Evolutionary conservation across 495 filamentous ascomycete genomes (phyloP), one percentile per base, ranked within the genome.

Genomic region (Pyrenopolyporus hunteri): DNA sequence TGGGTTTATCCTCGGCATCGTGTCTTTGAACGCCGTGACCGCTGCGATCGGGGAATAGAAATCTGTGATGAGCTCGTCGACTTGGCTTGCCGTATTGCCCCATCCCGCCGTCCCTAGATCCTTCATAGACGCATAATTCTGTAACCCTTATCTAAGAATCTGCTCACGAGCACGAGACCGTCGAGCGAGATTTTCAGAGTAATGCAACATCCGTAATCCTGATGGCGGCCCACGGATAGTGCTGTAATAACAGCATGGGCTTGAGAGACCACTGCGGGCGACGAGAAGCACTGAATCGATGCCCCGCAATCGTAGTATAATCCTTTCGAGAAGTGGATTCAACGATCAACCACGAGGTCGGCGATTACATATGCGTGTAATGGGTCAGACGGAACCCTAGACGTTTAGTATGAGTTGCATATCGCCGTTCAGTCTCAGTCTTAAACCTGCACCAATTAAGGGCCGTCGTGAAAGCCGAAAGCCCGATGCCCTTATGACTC

Each of bases 351-450:
- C 4, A 42, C 7, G 16, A 56, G 51, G 59, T 63, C 59, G 59
- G 36, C 59, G 59, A 63, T 63, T 63, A 63, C 51, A 44, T 36
- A 48, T 51, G 39, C 37, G 39, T 48, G 33, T 16, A 47, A 46
- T 36, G 17, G 35, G 42, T 32, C 8, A 35, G 32, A 40, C 8
- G 19, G 7, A 22, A 52, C 7, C 19, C 11, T 33, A 10, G 13
- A 8, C 16, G 45, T 37, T 25, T 9, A 31, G 13, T 6, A 10
- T 26, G 31, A 6, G 28, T 28, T 19, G 8, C 11, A 5, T n/a
- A 32, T 55, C 43, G 43, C 49, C 35, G 58, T 35, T 8, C n/a
- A 42, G 33, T 25, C 37, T 45, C 36, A 42, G 13, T 50, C 19
- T 54, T 50, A 16, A 23, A 1, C n/a, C 11, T 7, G 16, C 37